A percentile compares a stretch with the other conserved stretches of the same genome.
These are phyloP conservation scores for Aureobasidium sp. DNA, from an alignment of 2,329 filamentous ascomycete species.

Conservation along the genomic window DNA sequence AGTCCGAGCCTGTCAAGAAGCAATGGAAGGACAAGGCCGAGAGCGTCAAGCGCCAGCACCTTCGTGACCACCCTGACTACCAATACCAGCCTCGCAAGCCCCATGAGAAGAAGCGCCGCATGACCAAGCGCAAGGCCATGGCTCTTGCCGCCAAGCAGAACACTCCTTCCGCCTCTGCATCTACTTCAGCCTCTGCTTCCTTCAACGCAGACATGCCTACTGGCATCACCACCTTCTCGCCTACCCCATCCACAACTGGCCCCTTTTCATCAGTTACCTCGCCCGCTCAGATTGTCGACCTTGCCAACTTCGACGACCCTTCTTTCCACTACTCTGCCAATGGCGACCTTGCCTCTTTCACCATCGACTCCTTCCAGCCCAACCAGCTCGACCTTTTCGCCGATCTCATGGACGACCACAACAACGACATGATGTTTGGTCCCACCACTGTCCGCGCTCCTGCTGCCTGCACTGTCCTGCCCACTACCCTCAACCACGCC, in stretches of 20 bases:
- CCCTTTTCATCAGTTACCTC: neutral
- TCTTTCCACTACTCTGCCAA: neutral
- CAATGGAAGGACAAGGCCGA: slow-evolving; percentile 32
- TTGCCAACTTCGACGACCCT: slow-evolving; percentile 1
- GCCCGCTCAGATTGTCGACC: slow-evolving; percentile 5
- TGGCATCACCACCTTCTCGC: neutral
- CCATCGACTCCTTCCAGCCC: slow-evolving; percentile 5
- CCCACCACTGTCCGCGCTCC: neutral
- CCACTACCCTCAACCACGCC: neutral
- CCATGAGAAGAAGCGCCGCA: slow-evolving; percentile 37
- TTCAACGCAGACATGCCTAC: neutral
- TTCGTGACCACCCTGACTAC: slow-evolving; percentile 33
- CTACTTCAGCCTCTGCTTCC: neutral
- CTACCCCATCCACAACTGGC: neutral
- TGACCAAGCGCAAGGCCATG: slow-evolving; percentile 16
- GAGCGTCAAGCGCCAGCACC: slow-evolving; percentile 31
- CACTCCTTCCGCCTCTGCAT: neutral
- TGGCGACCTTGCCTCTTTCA: slow-evolving; percentile 7
- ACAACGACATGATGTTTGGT: neutral
- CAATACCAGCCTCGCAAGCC: slow-evolving; percentile 40
- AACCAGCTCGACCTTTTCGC: slow-evolving; percentile 9
- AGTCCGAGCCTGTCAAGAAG: slow-evolving; percentile 27
- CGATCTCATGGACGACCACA: slow-evolving; percentile 8
- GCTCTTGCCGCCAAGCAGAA: slow-evolving; percentile 2
- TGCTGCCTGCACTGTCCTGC: neutral